A percentile compares a stretch with the other conserved stretches of the same genome.
These are phyloP conservation scores for Ciborinia camelliae DNA, from an alignment of 2,329 filamentous ascomycete species.

Conservation along the genomic window DNA sequence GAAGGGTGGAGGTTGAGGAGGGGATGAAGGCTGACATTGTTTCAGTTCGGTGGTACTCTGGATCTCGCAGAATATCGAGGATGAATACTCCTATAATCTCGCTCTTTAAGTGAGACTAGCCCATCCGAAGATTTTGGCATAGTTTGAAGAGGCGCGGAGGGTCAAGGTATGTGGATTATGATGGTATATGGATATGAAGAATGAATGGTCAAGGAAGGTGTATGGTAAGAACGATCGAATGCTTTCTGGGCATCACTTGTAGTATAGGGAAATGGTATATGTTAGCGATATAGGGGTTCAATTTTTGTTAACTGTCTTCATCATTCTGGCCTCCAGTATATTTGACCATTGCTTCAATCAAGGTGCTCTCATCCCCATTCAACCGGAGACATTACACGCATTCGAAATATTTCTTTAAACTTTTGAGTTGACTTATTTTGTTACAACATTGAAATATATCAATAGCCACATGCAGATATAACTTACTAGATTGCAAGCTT, in stretches of 20 bases:
- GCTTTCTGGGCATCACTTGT: slow-evolving; percentile 6
- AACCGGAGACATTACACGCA: not conserved
- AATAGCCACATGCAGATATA: not conserved
- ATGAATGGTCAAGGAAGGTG: not conserved
- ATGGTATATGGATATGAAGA: slow-evolving; percentile 6
- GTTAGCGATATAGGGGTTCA: slow-evolving; percentile 14
- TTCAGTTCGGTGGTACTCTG: slow-evolving; percentile 60
- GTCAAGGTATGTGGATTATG: not conserved
- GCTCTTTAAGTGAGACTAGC: slow-evolving; percentile 45
- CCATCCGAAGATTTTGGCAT: not conserved
- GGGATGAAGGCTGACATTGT: slow-evolving; percentile 23
- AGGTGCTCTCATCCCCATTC: not conserved
- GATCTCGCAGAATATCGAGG: slow-evolving; percentile 70
- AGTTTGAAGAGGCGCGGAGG: slow-evolving; percentile 1
- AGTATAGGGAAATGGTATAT: slow-evolving; percentile 15
- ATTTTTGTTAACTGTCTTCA: not conserved
- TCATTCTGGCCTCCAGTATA: not conserved
- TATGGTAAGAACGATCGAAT: slow-evolving; percentile 2
- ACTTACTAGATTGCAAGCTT: not conserved
- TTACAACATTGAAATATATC: not conserved
- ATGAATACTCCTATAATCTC: slow-evolving; percentile 67
- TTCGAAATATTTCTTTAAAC: not conserved
- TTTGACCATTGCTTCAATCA: not conserved
- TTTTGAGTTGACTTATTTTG: not conserved
- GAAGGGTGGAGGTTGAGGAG: not conserved